These are phyloP conservation scores for Coemansia sp. DNA, from an alignment of 192 early-diverging fungal genomes.

Conservation along the genomic window DNA sequence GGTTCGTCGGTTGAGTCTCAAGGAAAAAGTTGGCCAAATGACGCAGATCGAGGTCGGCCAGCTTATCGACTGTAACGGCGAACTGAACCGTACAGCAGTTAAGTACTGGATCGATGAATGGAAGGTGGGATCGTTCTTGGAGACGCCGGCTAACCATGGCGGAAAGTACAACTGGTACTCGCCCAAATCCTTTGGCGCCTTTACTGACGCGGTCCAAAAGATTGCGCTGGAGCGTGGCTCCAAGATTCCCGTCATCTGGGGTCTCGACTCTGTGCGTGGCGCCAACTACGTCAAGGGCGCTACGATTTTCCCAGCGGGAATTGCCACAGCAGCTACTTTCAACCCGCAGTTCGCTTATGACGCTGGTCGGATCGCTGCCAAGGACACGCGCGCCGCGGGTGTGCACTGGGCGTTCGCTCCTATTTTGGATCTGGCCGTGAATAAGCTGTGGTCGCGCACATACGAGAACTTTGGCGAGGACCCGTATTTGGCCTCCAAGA, in stretches of 20 bases:
- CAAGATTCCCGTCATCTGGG: constrained; percentile 63
- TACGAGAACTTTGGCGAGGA: constrained; percentile 66
- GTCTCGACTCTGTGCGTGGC: constrained; percentile 65
- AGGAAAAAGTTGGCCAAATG: constrained; percentile 68
- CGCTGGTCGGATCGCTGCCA: constrained; percentile 60
- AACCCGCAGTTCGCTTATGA: constrained; percentile 59
- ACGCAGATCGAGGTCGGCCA: constrained; percentile 60
- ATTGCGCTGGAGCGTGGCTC: constrained; percentile 53
- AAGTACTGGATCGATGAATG: constrained; percentile 59
- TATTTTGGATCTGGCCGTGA: constrained; percentile 57
- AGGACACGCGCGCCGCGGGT: constrained; percentile 64
- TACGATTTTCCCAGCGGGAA: constrained; percentile 61
- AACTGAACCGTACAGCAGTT: constrained; percentile 54
- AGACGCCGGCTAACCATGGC: constrained; percentile 59
- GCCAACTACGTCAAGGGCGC: constrained; percentile 66
- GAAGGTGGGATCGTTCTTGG: constrained; percentile 63
- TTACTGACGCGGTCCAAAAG: constrained; percentile 56
- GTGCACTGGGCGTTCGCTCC: constrained; percentile 67
- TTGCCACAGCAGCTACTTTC: constrained; percentile 61
- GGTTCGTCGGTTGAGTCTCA: constrained; percentile 48
- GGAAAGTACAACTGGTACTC: constrained; percentile 57
- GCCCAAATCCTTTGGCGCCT: constrained; percentile 48
- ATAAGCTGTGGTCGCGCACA: constrained; percentile 60
- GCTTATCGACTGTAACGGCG: constrained; percentile 56
- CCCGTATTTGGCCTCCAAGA: constrained; percentile 55